Base-by-base conservation (phyloP, 2,329 filamentous ascomycete species). In the Samsoniella hepiali region DNA sequence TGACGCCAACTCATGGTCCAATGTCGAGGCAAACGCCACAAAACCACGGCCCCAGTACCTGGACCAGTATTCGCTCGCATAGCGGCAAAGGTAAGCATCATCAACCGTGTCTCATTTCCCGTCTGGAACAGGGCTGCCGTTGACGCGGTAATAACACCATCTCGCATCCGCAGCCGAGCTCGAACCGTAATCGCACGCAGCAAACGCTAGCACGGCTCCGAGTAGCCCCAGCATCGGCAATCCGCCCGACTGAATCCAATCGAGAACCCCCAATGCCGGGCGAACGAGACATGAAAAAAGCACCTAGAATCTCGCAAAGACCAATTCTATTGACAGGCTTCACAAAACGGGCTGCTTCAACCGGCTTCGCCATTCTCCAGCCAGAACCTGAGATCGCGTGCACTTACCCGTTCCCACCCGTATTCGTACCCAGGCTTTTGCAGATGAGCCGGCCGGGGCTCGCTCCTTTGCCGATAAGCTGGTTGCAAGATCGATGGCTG, bases 181-280 rank as follows among this genome's bases (percentile, higher is more conserved):
- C 61, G 61, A 58, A 3, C 54, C 61, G 61, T 63, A 63, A 63
- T 63, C 61, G 61, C 61, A 53, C 54, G 47, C 58, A 54, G 36
- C 58, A 61, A 44, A 22, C 54, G 29, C 51, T 22, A 15, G n/a
- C n/a, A 45, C 10, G 13, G 56, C 29, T 27, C 29, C 13, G 32
- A 34, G 38, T 55, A 8, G 17, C n/a, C 42, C 47, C 22, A 15
- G 9, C 34, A 40, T 50, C 57, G 45, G 57, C 57, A 32, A 32
- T 15, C 5, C 31, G 17, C 34, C 22, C 57, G 32, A 38, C 32
- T 1, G 13, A 34, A 13, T 42, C 27, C 17, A 53, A 32, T 11
- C n/a, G 6, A 9, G 9, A 22, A 6, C 50, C n/a, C 38, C 38
- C 15, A 15, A 15, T 40, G 11, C 38, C 38, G 13, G 38, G 10